phyloP scores from a whole-genome alignment of 768 basidiomycete species.

The Exidia glandulosa region DNA sequence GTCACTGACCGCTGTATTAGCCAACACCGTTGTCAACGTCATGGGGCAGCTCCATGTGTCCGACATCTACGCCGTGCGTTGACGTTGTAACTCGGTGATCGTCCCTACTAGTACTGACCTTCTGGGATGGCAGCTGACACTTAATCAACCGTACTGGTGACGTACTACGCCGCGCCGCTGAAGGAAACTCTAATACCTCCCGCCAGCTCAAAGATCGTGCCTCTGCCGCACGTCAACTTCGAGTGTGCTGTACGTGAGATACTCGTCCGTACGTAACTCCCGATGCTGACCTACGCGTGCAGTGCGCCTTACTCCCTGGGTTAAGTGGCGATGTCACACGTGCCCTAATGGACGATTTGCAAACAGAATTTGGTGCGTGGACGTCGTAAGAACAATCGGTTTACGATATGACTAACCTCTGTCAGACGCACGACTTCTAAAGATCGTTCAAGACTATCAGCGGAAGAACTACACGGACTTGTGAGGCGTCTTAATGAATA shows the following conservation, averaged over 20 bases:
- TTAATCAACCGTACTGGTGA: slow-evolving; percentile 1
- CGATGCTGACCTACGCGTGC: not conserved
- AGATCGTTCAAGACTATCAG: slow-evolving; percentile 9
- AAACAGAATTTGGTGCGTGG: not conserved
- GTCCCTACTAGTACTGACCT: not conserved
- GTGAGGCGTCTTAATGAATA: slow-evolving; percentile 2
- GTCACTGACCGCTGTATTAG: not conserved
- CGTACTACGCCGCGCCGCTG: not conserved
- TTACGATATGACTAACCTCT: not conserved
- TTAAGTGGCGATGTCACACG: slow-evolving; percentile 3
- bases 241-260: slow-evolving; percentile 5
- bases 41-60: not conserved
- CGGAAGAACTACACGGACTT: slow-evolving; percentile 6
- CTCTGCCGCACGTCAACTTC: slow-evolving; percentile 3
- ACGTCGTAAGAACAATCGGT: not conserved
- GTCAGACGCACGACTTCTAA: slow-evolving; percentile 4
- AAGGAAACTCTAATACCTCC: not conserved
- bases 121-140: not conserved
- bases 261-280: not conserved
- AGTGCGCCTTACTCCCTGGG: slow-evolving; percentile 7
- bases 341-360: slow-evolving; percentile 6
- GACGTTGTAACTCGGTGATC: not conserved
- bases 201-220: not conserved
- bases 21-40: slow-evolving; percentile 3
- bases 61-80: slow-evolving; percentile 1